Evolutionary conservation across 1,139 yeast genomes (phyloP).

Genomic region (Taiozyma sp.): DNA sequence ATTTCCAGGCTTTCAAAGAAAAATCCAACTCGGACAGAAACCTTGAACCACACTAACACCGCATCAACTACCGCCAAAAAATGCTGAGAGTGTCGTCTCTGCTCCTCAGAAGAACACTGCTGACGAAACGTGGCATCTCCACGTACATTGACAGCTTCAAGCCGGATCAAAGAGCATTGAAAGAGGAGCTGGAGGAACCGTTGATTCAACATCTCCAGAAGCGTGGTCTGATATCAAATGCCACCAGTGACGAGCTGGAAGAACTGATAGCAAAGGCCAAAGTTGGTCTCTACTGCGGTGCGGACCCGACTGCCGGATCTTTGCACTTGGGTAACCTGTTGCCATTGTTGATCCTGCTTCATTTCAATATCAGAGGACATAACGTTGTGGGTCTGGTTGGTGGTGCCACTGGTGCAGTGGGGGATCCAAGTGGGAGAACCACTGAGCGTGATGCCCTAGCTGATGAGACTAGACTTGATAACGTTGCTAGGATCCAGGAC

Average conservation of each 20-base stretch:
- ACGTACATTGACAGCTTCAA: constrained; percentile 1
- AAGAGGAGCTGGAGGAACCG: constrained; percentile 20
- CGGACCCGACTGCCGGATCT: constrained; percentile 92
- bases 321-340: constrained; percentile 87
- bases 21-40: neutral
- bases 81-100: neutral
- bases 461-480: constrained; percentile 45
- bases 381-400: constrained; percentile 81
- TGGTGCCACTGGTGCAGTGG: constrained; percentile 97
- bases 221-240: constrained; percentile 30
- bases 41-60: neutral
- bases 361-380: constrained; percentile 83
- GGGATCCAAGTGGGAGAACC: constrained; percentile 92
- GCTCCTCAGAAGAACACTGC: neutral
- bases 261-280: constrained; percentile 15
- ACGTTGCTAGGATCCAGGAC: constrained; percentile 50
- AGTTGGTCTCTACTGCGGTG: constrained; percentile 79
- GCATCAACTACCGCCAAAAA: neutral
- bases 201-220: constrained; percentile 20
- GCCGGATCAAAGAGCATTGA: constrained; percentile 16
- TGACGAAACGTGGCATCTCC: neutral
- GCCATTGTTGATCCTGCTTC: constrained; percentile 81
- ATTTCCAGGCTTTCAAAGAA: neutral
- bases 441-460: constrained; percentile 67
- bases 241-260: constrained; percentile 27